phyloP scores from a whole-genome alignment of 2,329 filamentous ascomycete genomes.

The Curvularia sp. region DNA sequence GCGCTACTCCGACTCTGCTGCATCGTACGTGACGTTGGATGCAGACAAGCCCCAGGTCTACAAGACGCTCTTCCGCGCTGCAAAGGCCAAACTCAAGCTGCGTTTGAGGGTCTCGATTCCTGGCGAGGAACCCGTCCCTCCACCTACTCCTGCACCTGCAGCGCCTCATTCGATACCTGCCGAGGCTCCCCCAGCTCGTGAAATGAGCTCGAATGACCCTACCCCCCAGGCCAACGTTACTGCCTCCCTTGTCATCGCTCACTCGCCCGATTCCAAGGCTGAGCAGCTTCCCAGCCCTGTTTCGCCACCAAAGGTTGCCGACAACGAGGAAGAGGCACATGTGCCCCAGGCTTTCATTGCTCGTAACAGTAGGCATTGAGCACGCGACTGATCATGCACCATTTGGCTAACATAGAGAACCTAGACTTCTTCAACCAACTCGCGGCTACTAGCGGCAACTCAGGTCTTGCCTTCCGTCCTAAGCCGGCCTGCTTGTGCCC shows the following conservation, averaged over 20 bases:
- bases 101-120: slow-evolving; percentile 76
- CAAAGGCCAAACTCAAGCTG: slow-evolving; percentile 97
- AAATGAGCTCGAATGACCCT: slow-evolving; percentile 39
- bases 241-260: slow-evolving; percentile 39
- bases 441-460: slow-evolving; percentile 34
- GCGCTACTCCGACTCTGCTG: slow-evolving; percentile 93
- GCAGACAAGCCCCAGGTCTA: slow-evolving; percentile 80
- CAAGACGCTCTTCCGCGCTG: slow-evolving; percentile 95
- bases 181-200: slow-evolving; percentile 31
- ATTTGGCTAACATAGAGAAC: slow-evolving; percentile 18
- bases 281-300: slow-evolving; percentile 31
- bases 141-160: slow-evolving; percentile 24
- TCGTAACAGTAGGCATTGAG: slow-evolving; percentile 38
- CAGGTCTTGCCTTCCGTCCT: slow-evolving; percentile 50
- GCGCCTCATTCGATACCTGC: slow-evolving; percentile 18
- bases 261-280: slow-evolving; percentile 32
- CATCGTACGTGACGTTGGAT: slow-evolving; percentile 79
- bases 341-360: slow-evolving; percentile 52
- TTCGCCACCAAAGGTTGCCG: slow-evolving; percentile 30
- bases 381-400: neutral
- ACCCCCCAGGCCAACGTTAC: slow-evolving; percentile 30
- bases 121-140: slow-evolving; percentile 56
- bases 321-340: slow-evolving; percentile 48
- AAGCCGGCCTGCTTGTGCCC: slow-evolving; percentile 52
- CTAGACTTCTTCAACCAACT: slow-evolving; percentile 43